Conservation (phyloP, 1,139 yeast genomes). For the Yamadazyma blattariae region DNA sequence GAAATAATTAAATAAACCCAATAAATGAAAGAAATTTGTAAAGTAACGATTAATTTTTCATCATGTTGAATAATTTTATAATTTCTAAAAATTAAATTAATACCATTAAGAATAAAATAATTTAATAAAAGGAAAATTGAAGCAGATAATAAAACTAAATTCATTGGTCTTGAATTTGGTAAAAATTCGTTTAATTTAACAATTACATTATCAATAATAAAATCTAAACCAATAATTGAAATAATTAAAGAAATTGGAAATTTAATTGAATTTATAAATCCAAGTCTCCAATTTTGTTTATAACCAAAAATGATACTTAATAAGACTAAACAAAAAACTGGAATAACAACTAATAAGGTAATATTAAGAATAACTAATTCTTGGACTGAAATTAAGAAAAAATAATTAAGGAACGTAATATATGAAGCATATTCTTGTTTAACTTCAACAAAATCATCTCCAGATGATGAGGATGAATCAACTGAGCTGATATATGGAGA, state of each 20-base stretch:
- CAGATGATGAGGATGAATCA: background rate
- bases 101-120: constrained; percentile 51
- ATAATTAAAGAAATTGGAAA: constrained; percentile 54
- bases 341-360: constrained; percentile 49
- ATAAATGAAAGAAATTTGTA: constrained; percentile 52
- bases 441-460: constrained; percentile 1
- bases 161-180: constrained; percentile 51
- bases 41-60: constrained; percentile 65
- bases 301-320: constrained; percentile 43
- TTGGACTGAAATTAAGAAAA: constrained; percentile 53
- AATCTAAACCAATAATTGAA: constrained; percentile 36
- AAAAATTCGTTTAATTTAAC: constrained; percentile 51
- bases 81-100: constrained; percentile 38
- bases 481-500: constrained; percentile 16
- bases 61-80: constrained; percentile 59
- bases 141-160: constrained; percentile 36
- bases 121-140: constrained; percentile 53
- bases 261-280: constrained; percentile 39
- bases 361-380: constrained; percentile 47
- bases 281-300: constrained; percentile 50
- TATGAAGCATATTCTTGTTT: constrained; percentile 50
- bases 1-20: constrained; percentile 54
- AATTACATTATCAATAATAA: constrained; percentile 26
- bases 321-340: constrained; percentile 50
- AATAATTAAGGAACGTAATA: constrained; percentile 59